Evolutionary conservation across 2,329 filamentous ascomycete genomes (phyloP).

Genomic region (Stagonosporopsis tanaceti): DNA sequence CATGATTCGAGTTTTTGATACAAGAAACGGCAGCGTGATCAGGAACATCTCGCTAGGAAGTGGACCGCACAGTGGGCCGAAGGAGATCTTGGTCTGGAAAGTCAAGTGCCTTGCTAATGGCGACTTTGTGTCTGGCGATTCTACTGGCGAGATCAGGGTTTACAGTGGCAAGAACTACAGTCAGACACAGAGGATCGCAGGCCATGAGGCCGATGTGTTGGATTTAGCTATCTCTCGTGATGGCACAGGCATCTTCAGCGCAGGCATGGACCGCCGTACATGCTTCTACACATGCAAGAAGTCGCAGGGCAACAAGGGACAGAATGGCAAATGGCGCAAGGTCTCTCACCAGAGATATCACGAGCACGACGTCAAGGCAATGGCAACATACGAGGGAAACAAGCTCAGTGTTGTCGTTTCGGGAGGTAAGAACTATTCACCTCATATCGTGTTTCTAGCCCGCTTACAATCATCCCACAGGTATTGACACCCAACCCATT

Average conservation of each 20-base stretch:
- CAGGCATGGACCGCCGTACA: slow-evolving; percentile 89
- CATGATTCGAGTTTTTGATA: slow-evolving; percentile 90
- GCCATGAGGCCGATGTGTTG: slow-evolving; percentile 88
- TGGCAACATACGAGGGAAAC: slow-evolving; percentile 86
- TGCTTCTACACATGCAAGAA: slow-evolving; percentile 72
- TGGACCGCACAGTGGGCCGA: slow-evolving; percentile 77
- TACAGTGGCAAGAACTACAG: slow-evolving; percentile 95
- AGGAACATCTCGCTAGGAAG: slow-evolving; percentile 86
- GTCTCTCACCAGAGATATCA: slow-evolving; percentile 88
- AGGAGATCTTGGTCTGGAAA: slow-evolving; percentile 90
- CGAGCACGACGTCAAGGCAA: slow-evolving; percentile 91
- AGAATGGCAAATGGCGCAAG: slow-evolving; percentile 74
- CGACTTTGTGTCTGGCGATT: slow-evolving; percentile 93
- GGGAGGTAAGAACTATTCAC: slow-evolving; percentile 69
- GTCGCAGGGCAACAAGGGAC: slow-evolving; percentile 33
- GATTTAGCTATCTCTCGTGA: slow-evolving; percentile 84
- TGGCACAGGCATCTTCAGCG: slow-evolving; percentile 83
- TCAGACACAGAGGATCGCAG: slow-evolving; percentile 82
- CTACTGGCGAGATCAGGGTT: slow-evolving; percentile 89
- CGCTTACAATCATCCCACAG: slow-evolving; percentile 53
- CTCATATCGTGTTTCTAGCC: slow-evolving; percentile 36
- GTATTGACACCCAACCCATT: slow-evolving; percentile 84
- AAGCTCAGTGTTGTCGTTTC: slow-evolving; percentile 88
- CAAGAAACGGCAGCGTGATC: slow-evolving; percentile 76
- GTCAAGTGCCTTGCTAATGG: slow-evolving; percentile 87